Base-by-base conservation (phyloP, 2,329 filamentous ascomycete species). In the Fusarium aywerte region DNA sequence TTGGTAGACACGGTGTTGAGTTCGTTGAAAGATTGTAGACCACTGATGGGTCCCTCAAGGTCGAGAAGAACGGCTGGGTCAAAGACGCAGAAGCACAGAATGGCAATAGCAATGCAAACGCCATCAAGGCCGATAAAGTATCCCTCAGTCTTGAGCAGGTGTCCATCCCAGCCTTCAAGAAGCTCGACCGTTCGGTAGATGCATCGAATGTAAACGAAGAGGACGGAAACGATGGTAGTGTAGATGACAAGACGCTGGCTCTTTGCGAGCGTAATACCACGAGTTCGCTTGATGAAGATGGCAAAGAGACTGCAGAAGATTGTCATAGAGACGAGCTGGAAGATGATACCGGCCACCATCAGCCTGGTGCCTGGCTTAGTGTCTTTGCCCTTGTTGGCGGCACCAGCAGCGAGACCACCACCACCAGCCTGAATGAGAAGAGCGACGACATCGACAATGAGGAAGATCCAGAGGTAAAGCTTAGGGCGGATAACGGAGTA, bases 161-260 rank as follows among this genome's bases (percentile, higher is more conserved):
- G 82, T 0, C 83, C 83, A 7, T 67, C 58, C 83, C 83, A 85
- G 0, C 83, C 83, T 68, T 85, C 76, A 18, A 78, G 74, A 51
- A 85, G 74, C 68, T 85, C 83, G 38, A 85, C 78, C 2, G 82
- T 81, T 49, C 83, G 80, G 66, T 84, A 85, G 35, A 85, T 80
- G 58, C 79, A 82, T 43, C 83, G 77, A 13, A 81, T 75, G 58
- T 83, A 83, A 58, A 85, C 81, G 59, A 79, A 78, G 7, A 78
- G 9, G 5, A 83, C 77, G 5, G 77, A 80, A 45, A 83, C 73
- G 2, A 79, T 67, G 65, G 81, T 80, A 2, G 81, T 80, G 20
- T 73, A 51, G 6, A 81, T 67, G 2, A 74, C 53, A 5, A 71
- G 62, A 31, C 68, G 65, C 15, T 76, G 67, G 2, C 61, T 53